Percentiles rank a stretch among this genome's conserved stretches.
Evolutionary conservation across 2,329 filamentous ascomycete species (phyloP).

Genomic region (Didymella lethalis): DNA sequence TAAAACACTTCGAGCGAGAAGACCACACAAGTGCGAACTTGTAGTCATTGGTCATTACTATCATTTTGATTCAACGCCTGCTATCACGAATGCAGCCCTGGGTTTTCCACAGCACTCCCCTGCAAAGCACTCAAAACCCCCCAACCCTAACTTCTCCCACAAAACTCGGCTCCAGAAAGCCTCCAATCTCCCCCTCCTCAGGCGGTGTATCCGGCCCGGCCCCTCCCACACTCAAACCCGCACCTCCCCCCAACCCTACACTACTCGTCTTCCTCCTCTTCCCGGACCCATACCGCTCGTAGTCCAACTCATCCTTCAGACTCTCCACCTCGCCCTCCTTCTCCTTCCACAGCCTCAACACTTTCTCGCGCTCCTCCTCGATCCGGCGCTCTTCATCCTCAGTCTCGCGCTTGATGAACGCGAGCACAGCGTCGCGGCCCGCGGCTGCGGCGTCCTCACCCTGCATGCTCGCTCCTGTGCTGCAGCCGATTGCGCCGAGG

Average conservation of each 20-base stretch:
- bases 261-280: constrained; percentile 33
- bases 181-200: constrained; percentile 30
- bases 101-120: not conserved
- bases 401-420: constrained; percentile 33
- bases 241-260: constrained; percentile 14
- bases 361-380: constrained; percentile 31
- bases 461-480: constrained; percentile 62
- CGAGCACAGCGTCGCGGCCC: constrained; percentile 58
- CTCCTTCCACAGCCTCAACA: constrained; percentile 34
- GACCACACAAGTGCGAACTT: not conserved
- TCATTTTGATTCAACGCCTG: not conserved
- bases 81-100: not conserved
- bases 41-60: not conserved
- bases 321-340: constrained; percentile 34
- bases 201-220: constrained; percentile 32
- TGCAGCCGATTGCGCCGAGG: constrained; percentile 62
- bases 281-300: constrained; percentile 7
- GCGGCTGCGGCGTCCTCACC: constrained; percentile 60
- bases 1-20: constrained; percentile 15
- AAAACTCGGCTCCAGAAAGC: constrained; percentile 29
- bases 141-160: constrained; percentile 31
- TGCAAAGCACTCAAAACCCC: constrained; percentile 5
- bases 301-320: constrained; percentile 32
- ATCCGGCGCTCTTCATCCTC: constrained; percentile 29
- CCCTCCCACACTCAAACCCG: not conserved